Evolutionary conservation across 805 yeast genomes (phyloP), one percentile per base, ranked within the genome.

Genomic region (Candida pseudofarinosa): DNA sequence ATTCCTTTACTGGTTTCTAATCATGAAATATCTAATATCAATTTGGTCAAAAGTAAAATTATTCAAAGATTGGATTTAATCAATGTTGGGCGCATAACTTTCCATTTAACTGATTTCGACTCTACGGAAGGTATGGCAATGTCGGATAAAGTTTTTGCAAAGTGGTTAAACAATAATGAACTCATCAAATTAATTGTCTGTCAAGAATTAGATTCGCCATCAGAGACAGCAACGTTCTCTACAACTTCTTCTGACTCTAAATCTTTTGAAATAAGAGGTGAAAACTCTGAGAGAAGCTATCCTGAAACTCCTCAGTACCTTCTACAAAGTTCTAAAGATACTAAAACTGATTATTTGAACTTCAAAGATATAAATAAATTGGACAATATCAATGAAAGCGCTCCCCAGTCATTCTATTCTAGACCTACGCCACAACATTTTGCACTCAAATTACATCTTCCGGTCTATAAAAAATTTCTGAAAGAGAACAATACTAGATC

Each of bases 291-390:
- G 19, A 61, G 54, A 14, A 53, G 64, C 20, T 81, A 79, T 51
- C 87, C 83, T 16, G 74, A 78, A 12, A 85, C 91, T 0, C 93
- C 93, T 1, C 83, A 82, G 48, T 79, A 84, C 51, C 60, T 82
- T 42, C 66, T 82, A 26, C 80, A 76, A 41, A 62, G 62, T 6
- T 50, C 60, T 3, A 58, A 65, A 20, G 77, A 70, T 16, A 59
- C 62, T 13, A 62, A 62, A 23, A 59, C 66, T 2, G 87, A 81
- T 57, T 81, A 81, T 51, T 53, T 79, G 59, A 81, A 74, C 51
- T 78, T 80, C 58, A 81, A 81, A 51, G 80, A 76, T 12, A 40
- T 26, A 4, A 55, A 51, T 6, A 52, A 48, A 30, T 42, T 56
- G 28, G 31, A 41, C 2, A 48, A 52, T 23, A 54, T 56, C 26